Evolutionary conservation across 352 stramenopile genomes (phyloP).

Genomic region (Pseudoperonospora humuli): DNA sequence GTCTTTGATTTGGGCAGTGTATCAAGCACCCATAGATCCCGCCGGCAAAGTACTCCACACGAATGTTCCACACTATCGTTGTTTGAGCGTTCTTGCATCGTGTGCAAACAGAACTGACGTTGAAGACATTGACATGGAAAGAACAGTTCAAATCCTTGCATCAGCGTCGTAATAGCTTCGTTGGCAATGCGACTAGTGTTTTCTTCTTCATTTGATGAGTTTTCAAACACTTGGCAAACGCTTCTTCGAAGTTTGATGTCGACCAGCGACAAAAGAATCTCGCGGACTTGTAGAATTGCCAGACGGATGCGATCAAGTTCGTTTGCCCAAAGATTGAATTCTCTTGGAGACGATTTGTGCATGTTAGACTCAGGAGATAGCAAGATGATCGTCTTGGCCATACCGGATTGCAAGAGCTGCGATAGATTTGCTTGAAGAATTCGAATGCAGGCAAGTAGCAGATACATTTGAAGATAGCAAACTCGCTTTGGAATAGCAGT

Average conservation of each 20-base stretch:
- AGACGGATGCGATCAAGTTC: slow-evolving; percentile 14
- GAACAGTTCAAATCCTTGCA: slow-evolving; percentile 84
- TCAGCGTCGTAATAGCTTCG: slow-evolving; percentile 52
- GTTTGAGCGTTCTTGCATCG: slow-evolving; percentile 15
- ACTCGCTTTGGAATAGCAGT: too few relatives aligned
- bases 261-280: too few relatives aligned
- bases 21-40: slow-evolving; percentile 17
- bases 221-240: slow-evolving; percentile 16
- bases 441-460: slow-evolving; percentile 52
- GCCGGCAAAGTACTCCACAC: slow-evolving; percentile 14
- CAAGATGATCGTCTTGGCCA: slow-evolving; percentile 32
- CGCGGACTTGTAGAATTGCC: slow-evolving; percentile 26
- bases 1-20: slow-evolving; percentile 20
- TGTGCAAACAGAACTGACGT: slow-evolving; percentile 44
- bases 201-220: slow-evolving; percentile 15
- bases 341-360: neutral
- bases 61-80: slow-evolving; percentile 1
- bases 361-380: neutral
- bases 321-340: slow-evolving; percentile 4
- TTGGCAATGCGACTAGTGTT: slow-evolving; percentile 20
- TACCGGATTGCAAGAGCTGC: slow-evolving; percentile 52
- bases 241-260: slow-evolving; percentile 29
- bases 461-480: too few relatives aligned
- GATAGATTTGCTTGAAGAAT: slow-evolving; percentile 72
- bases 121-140: slow-evolving; percentile 74